A percentile compares a stretch with the other conserved stretches of the same genome.
phyloP scores from a whole-genome alignment of 1,139 yeast genomes.

The Hyphopichia wangnamkhiaoensis region DNA sequence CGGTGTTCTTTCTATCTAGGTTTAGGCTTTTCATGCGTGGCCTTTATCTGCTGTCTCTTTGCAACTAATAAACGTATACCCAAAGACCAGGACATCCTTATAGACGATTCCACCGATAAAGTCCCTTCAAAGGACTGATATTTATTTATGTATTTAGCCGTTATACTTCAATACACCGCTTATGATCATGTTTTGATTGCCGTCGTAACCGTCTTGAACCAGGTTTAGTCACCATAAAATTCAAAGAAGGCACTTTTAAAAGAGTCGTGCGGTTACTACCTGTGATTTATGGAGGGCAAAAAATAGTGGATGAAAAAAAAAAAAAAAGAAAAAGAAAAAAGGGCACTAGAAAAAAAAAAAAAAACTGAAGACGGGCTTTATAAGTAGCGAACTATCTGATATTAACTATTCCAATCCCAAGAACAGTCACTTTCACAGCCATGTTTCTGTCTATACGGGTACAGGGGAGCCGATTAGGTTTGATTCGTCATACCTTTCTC shows the following conservation, averaged over 20 bases:
- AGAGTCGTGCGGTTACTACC: background rate
- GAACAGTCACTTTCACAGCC: too few species aligned
- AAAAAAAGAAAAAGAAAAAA: background rate
- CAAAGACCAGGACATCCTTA: conserved; percentile 13
- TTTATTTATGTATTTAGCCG: too few species aligned
- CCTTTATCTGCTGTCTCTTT: conserved; percentile 20
- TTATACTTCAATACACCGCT: too few species aligned
- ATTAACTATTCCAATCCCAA: too few species aligned
- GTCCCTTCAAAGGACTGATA: too few species aligned
- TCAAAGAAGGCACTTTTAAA: background rate
- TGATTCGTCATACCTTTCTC: too few species aligned
- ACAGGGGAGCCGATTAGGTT: too few species aligned
- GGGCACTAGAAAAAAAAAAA: background rate
- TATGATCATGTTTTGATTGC: too few species aligned
- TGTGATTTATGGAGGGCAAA: conserved; percentile 1
- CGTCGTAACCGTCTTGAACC: background rate
- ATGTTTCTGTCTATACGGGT: too few species aligned
- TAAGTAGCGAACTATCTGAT: too few species aligned
- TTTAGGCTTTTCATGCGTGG: conserved; percentile 22
- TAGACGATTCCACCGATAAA: conserved; percentile 5
- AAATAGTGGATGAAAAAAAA: background rate
- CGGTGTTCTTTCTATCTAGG: conserved; percentile 29
- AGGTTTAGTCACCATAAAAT: background rate
- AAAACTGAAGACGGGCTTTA: background rate
- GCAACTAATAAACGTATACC: conserved; percentile 32